Conservation (phyloP, 2,329 filamentous ascomycete species). For the Chrysoporthe cubensis region DNA sequence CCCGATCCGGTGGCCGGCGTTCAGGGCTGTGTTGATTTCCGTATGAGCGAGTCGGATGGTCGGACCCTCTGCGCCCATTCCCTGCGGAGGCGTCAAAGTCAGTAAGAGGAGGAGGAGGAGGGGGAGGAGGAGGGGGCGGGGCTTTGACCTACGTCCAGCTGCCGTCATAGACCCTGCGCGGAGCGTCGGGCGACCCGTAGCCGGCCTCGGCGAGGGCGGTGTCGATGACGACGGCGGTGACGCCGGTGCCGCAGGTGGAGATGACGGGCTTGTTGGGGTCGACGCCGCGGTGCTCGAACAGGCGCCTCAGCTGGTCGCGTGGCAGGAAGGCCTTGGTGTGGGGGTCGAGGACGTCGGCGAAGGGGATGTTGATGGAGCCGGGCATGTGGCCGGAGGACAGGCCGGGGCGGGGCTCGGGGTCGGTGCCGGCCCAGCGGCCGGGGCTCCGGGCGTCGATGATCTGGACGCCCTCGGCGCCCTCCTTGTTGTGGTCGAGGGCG, state of each 20-base stretch:
- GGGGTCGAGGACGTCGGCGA: slow-evolving; percentile 79
- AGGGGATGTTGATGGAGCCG: slow-evolving; percentile 80
- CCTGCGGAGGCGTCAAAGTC: slow-evolving; percentile 40
- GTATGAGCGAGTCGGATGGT: slow-evolving; percentile 64
- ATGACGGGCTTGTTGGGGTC: slow-evolving; percentile 82
- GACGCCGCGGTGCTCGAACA: slow-evolving; percentile 81
- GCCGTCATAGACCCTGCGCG: slow-evolving; percentile 83
- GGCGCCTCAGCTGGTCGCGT: slow-evolving; percentile 68
- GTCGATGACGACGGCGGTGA: slow-evolving; percentile 90
- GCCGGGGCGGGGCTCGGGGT: slow-evolving; percentile 84
- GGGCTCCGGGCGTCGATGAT: slow-evolving; percentile 83
- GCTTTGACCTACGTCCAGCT: slow-evolving; percentile 85
- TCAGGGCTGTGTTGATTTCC: slow-evolving; percentile 39
- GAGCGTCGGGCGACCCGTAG: slow-evolving; percentile 66
- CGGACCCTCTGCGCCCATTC: slow-evolving; percentile 71
- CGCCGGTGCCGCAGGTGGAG: slow-evolving; percentile 88
- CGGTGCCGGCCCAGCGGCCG: slow-evolving; percentile 80
- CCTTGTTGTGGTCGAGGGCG: slow-evolving; percentile 76
- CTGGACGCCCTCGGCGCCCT: slow-evolving; percentile 81
- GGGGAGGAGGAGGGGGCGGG: not conserved
- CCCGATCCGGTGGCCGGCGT: slow-evolving; percentile 1
- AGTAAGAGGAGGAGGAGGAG: slow-evolving; percentile 22
- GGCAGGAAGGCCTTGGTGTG: slow-evolving; percentile 80
- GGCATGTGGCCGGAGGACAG: slow-evolving; percentile 92
- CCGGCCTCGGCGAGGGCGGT: slow-evolving; percentile 80